Percentiles rank a stretch among this genome's conserved stretches.
Evolutionary conservation across 2,329 filamentous ascomycete species (phyloP).

Genomic region (Pseudogymnoascus sp.): DNA sequence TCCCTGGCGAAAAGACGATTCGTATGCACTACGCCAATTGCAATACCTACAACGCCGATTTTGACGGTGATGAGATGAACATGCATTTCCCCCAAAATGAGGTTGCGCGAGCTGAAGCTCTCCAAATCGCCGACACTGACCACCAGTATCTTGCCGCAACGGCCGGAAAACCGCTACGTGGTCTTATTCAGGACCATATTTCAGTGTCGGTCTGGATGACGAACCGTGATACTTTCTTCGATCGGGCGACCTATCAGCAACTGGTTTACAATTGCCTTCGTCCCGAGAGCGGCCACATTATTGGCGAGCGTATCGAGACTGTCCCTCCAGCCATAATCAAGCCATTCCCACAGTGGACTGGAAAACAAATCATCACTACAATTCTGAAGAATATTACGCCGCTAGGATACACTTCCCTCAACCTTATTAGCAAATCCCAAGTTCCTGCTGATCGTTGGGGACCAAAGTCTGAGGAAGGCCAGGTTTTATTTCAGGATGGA

Average conservation of each 20-base stretch:
- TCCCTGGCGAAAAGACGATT: slow-evolving; percentile 92
- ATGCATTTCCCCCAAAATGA: slow-evolving; percentile 99
- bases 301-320: slow-evolving; percentile 72
- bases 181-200: slow-evolving; percentile 97
- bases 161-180: slow-evolving; percentile 84
- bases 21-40: slow-evolving; percentile 99
- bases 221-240: slow-evolving; percentile 86
- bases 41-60: slow-evolving; percentile 99
- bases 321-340: slow-evolving; percentile 76
- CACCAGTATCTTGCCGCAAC: slow-evolving; percentile 95
- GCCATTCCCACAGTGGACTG: slow-evolving; percentile 79
- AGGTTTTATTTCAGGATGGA: slow-evolving; percentile 76
- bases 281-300: slow-evolving; percentile 83
- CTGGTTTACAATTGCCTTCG: slow-evolving; percentile 85
- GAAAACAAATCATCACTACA: slow-evolving; percentile 91
- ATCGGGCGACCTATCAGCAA: slow-evolving; percentile 81
- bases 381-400: slow-evolving; percentile 90
- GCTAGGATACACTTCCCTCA: slow-evolving; percentile 65
- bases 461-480: slow-evolving; percentile 64
- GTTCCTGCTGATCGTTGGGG: slow-evolving; percentile 78
- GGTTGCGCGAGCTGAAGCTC: slow-evolving; percentile 82
- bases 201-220: slow-evolving; percentile 90
- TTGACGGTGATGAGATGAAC: slow-evolving; percentile 99
- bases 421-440: slow-evolving; percentile 70
- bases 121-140: slow-evolving; percentile 91